Conservation (phyloP, 2,329 filamentous ascomycete species). For the Myrmaecium sp. region DNA sequence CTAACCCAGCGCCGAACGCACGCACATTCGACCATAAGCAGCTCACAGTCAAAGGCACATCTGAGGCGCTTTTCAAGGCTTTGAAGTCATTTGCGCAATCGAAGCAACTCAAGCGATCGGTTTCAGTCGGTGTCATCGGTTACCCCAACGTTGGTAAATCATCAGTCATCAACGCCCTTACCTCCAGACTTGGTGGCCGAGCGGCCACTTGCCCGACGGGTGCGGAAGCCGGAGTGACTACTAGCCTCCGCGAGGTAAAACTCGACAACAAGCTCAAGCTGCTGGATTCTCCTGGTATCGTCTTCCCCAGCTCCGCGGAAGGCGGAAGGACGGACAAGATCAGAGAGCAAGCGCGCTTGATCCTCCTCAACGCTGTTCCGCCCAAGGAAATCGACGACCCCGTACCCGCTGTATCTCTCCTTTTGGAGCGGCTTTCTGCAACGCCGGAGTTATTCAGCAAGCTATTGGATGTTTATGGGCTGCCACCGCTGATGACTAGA, state of each 20-base stretch:
- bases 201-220: constrained; percentile 66
- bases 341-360: constrained; percentile 62
- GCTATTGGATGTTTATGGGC: constrained; percentile 66
- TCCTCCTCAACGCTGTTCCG: constrained; percentile 80
- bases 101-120: constrained; percentile 71
- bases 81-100: constrained; percentile 76
- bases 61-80: constrained; percentile 68
- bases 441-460: constrained; percentile 60
- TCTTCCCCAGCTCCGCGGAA: constrained; percentile 56
- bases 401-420: constrained; percentile 65
- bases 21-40: constrained; percentile 87
- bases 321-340: constrained; percentile 34
- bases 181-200: constrained; percentile 55
- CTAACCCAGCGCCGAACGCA: constrained; percentile 65
- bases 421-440: constrained; percentile 63
- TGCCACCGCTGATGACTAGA: constrained; percentile 53
- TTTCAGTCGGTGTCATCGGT: constrained; percentile 84
- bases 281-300: constrained; percentile 85
- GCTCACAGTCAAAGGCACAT: constrained; percentile 72
- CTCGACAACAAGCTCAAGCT: constrained; percentile 87
- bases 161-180: constrained; percentile 86
- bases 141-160: constrained; percentile 96
- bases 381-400: constrained; percentile 92
- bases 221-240: constrained; percentile 85
- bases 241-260: constrained; percentile 75